phyloP scores from a whole-genome alignment of 2,329 filamentous ascomycete genomes.

The Chlorencoelia australis region DNA sequence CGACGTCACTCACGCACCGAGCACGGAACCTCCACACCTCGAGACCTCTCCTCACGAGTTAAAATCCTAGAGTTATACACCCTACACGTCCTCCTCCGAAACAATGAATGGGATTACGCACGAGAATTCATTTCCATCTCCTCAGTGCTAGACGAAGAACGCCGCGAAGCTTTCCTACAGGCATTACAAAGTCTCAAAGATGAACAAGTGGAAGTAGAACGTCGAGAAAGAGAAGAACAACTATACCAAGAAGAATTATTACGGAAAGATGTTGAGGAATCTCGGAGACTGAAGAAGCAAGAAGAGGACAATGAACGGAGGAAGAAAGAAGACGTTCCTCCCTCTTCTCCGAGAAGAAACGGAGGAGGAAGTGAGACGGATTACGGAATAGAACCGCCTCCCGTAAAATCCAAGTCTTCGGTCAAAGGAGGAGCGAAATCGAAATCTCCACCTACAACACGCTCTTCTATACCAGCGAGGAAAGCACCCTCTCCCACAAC shows the following conservation, averaged over 20 bases:
- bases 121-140: constrained; percentile 81
- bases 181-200: constrained; percentile 77
- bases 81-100: constrained; percentile 84
- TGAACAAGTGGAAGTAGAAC: constrained; percentile 63
- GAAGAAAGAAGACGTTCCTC: too few relatives aligned
- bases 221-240: constrained; percentile 49
- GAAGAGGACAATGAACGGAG: constrained; percentile 34
- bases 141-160: constrained; percentile 83
- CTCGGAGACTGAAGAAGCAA: constrained; percentile 46
- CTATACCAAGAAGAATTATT: constrained; percentile 47
- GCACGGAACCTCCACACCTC: constrained; percentile 67
- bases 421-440: constrained; percentile 27
- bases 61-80: constrained; percentile 95
- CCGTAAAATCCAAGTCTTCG: too few relatives aligned
- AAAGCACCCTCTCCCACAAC: background rate
- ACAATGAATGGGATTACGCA: constrained; percentile 94
- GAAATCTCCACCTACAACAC: constrained; percentile 13
- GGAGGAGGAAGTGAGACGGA: constrained; percentile 51
- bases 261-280: constrained; percentile 46
- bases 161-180: constrained; percentile 77
- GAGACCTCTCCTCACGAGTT: constrained; percentile 73
- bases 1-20: constrained; percentile 1
- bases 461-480: constrained; percentile 8
- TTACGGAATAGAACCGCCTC: constrained; percentile 62
- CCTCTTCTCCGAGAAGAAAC: constrained; percentile 49